Conservation (phyloP, 2,329 filamentous ascomycete species). For the Colletotrichum lini region DNA sequence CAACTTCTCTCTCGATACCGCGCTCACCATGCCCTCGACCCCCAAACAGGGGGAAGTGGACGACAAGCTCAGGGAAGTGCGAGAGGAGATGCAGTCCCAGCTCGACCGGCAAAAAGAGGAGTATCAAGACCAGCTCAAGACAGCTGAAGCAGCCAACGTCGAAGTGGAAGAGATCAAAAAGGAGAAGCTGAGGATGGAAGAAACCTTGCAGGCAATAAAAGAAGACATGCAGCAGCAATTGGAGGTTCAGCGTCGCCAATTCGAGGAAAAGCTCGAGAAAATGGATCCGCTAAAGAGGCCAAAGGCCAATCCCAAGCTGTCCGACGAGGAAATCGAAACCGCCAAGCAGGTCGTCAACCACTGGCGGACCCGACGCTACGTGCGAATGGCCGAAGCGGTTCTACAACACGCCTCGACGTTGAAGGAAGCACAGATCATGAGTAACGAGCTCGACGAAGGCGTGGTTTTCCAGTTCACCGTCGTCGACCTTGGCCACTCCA, state of each 20-base stretch:
- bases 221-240: constrained; percentile 91
- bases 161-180: constrained; percentile 87
- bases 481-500: constrained; percentile 87
- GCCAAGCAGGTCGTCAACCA: constrained; percentile 77
- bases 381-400: constrained; percentile 93
- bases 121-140: constrained; percentile 83
- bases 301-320: constrained; percentile 74
- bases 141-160: constrained; percentile 79
- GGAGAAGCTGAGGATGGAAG: constrained; percentile 89
- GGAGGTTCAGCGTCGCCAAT: constrained; percentile 85
- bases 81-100: constrained; percentile 87
- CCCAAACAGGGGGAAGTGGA: constrained; percentile 85
- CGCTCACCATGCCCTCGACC: constrained; percentile 93
- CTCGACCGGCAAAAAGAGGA: constrained; percentile 88
- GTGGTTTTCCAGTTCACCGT: constrained; percentile 96
- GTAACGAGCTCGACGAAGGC: constrained; percentile 92
- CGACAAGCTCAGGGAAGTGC: constrained; percentile 79
- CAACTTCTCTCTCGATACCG: constrained; percentile 95
- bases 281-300: constrained; percentile 75
- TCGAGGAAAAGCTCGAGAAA: constrained; percentile 86
- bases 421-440: constrained; percentile 98
- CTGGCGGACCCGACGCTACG: constrained; percentile 89
- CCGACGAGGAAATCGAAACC: constrained; percentile 78
- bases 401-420: constrained; percentile 88
- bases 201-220: constrained; percentile 82